phyloP scores from a whole-genome alignment of 2,329 filamentous ascomycete species.

The Diaporthe longicolla region DNA sequence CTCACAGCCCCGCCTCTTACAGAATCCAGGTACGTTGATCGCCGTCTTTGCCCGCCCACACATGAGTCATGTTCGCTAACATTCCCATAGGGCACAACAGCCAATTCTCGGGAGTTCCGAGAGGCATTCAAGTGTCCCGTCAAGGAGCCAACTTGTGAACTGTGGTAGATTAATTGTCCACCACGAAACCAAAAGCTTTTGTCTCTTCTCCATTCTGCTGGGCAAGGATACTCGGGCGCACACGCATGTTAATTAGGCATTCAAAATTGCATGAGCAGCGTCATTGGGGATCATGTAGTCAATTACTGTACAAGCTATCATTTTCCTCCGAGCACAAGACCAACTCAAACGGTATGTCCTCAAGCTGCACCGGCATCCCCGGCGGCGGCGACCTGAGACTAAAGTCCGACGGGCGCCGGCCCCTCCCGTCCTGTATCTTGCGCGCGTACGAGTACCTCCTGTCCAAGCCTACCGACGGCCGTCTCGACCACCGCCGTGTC shows the following conservation, averaged over 20 bases:
- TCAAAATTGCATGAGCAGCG: not conserved
- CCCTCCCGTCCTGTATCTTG: conserved; percentile 10
- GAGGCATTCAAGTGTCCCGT: conserved; percentile 76
- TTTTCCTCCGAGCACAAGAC: conserved; percentile 4
- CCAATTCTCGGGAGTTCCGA: conserved; percentile 77
- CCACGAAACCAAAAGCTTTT: not conserved
- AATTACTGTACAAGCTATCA: conserved; percentile 27
- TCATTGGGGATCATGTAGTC: conserved; percentile 15
- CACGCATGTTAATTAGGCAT: not conserved
- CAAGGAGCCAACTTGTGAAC: conserved; percentile 77
- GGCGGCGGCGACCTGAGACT: conserved; percentile 8
- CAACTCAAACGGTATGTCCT: conserved; percentile 5
- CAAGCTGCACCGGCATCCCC: not conserved
- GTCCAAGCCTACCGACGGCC: conserved; percentile 13
- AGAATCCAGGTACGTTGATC: conserved; percentile 65
- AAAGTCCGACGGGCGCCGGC: conserved; percentile 20
- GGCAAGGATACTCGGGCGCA: not conserved
- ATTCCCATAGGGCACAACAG: conserved; percentile 62
- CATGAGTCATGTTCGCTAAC: not conserved
- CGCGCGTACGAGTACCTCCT: conserved; percentile 1
- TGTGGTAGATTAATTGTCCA: conserved; percentile 66
- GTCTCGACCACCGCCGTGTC: not conserved
- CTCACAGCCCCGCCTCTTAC: conserved; percentile 75
- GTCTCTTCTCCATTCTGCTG: not conserved
- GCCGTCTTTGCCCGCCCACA: not conserved